Evolutionary conservation across 192 early-diverging fungal species (phyloP).

Genomic region (Coemansia sp.): DNA sequence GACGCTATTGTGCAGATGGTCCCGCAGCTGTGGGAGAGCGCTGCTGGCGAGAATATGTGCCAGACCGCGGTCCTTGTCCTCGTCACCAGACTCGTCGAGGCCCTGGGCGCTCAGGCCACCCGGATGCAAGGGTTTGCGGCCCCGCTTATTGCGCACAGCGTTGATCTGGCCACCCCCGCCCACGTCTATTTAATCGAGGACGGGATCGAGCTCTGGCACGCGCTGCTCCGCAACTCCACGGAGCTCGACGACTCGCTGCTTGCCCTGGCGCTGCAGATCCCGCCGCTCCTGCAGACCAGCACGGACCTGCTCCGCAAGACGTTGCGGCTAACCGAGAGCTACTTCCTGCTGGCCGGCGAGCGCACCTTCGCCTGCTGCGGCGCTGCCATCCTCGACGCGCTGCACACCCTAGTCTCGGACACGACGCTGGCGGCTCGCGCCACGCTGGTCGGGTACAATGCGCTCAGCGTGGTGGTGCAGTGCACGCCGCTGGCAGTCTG

Average conservation of each 20-base stretch:
- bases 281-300: slow-evolving; percentile 69
- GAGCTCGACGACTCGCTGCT: slow-evolving; percentile 57
- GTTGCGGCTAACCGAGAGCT: slow-evolving; percentile 85
- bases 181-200: slow-evolving; percentile 89
- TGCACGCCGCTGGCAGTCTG: slow-evolving; percentile 20
- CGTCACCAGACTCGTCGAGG: slow-evolving; percentile 74
- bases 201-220: slow-evolving; percentile 86
- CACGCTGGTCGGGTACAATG: slow-evolving; percentile 26
- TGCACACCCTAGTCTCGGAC: slow-evolving; percentile 34
- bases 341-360: slow-evolving; percentile 62
- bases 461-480: slow-evolving; percentile 39
- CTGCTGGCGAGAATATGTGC: slow-evolving; percentile 76
- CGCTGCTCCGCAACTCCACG: slow-evolving; percentile 71
- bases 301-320: slow-evolving; percentile 74
- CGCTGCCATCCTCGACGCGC: slow-evolving; percentile 19
- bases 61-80: slow-evolving; percentile 75
- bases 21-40: slow-evolving; percentile 78
- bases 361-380: slow-evolving; percentile 21
- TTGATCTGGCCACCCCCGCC: slow-evolving; percentile 61
- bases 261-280: slow-evolving; percentile 61
- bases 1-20: slow-evolving; percentile 71
- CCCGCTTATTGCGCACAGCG: slow-evolving; percentile 74
- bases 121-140: slow-evolving; percentile 73
- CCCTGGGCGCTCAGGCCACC: slow-evolving; percentile 68
- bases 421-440: slow-evolving; percentile 26